A percentile compares a stretch with the other conserved stretches of the same genome.
Conservation (phyloP, 306 rosid species). For the Sesbania bispinosa region DNA sequence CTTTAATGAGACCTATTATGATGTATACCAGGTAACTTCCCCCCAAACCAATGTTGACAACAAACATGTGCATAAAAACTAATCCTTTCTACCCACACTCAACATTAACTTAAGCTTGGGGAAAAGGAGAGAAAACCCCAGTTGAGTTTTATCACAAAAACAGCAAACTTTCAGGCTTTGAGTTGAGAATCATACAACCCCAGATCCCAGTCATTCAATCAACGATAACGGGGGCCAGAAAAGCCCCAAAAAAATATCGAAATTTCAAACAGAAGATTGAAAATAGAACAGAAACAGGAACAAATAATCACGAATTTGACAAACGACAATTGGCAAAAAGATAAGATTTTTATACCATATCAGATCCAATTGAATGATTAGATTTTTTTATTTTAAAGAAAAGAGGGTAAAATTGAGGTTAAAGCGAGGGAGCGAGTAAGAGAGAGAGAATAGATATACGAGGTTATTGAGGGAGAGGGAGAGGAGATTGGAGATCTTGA, state of each 20-base stretch:
- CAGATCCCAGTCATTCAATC: slow-evolving; percentile 6
- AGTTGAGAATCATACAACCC: neutral
- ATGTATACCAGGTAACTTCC: neutral
- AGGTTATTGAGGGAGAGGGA: slow-evolving; percentile 51
- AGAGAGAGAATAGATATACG: slow-evolving; percentile 53
- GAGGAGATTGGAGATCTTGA: slow-evolving; percentile 67
- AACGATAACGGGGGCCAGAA: neutral
- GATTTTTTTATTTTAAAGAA: too few relatives aligned
- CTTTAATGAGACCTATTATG: neutral
- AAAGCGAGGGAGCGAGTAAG: too few relatives aligned
- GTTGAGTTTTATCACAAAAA: slow-evolving; percentile 1
- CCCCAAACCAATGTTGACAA: slow-evolving; percentile 18
- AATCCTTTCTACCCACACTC: slow-evolving; percentile 10
- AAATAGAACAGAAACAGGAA: neutral
- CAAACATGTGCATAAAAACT: neutral
- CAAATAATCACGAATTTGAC: neutral
- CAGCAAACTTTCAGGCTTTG: neutral
- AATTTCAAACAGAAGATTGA: neutral
- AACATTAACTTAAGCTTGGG: neutral
- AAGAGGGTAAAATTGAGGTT: neutral
- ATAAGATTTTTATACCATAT: neutral
- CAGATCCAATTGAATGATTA: slow-evolving; percentile 35
- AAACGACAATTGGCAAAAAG: neutral
- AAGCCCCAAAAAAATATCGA: neutral
- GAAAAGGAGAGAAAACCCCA: too few relatives aligned